Evolutionary conservation across 129 eudicot genomes (phyloP).

Genomic region (Artemisia argyi): DNA sequence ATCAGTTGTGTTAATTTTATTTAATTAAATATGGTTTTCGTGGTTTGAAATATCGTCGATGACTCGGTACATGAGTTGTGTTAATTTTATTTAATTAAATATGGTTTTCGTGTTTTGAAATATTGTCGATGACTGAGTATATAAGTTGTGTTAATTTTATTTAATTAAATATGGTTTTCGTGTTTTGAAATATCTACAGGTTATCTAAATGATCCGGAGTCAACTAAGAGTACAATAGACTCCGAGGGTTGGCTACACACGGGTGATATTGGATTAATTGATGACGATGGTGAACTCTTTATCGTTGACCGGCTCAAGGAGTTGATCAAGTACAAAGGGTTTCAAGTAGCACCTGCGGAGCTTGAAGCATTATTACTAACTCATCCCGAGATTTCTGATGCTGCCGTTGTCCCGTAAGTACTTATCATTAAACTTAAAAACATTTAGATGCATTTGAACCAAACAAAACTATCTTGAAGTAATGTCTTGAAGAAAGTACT

Average conservation of each 20-base stretch:
- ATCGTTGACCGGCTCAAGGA: constrained; percentile 95
- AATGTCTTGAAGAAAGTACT: too few species aligned
- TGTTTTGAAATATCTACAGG: constrained; percentile 38
- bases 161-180: too few species aligned
- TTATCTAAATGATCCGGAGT: constrained; percentile 76
- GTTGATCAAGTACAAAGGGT: constrained; percentile 92
- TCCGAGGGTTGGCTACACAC: constrained; percentile 91
- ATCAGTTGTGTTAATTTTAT: not conserved
- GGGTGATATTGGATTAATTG: constrained; percentile 87
- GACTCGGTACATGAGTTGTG: not conserved
- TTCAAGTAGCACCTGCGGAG: constrained; percentile 98
- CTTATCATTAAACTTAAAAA: not conserved
- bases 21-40: not conserved
- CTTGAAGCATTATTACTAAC: constrained; percentile 76
- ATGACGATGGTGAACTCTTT: constrained; percentile 84
- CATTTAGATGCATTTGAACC: too few species aligned
- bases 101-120: too few species aligned
- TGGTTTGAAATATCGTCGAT: not conserved
- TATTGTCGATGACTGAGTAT: too few species aligned
- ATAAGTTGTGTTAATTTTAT: not conserved
- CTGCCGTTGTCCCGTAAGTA: constrained; percentile 93
- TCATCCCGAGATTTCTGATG: constrained; percentile 69
- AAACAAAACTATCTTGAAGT: not conserved
- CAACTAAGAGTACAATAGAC: constrained; percentile 84
- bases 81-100: not conserved